Conservation (phyloP, 2,329 filamentous ascomycete species). For the Zelopaecilomyces penicillatus region DNA sequence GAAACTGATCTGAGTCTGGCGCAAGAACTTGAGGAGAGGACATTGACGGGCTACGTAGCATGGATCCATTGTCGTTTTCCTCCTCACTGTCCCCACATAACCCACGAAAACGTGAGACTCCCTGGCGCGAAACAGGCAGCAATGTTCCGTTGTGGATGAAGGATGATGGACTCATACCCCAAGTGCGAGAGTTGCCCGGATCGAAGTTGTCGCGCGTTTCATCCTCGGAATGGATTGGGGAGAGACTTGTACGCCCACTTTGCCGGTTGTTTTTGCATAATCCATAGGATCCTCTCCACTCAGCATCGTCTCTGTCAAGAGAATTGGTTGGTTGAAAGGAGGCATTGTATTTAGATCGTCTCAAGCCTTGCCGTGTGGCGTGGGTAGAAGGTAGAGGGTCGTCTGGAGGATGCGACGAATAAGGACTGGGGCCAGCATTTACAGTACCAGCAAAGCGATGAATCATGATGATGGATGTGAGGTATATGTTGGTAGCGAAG, state of each 20-base stretch:
- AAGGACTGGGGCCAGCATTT: constrained; percentile 10
- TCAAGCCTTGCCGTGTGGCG: not conserved
- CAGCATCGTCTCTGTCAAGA: not conserved
- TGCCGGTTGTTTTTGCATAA: constrained; percentile 4
- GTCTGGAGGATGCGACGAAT: not conserved
- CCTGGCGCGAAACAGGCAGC: not conserved
- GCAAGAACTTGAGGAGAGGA: constrained; percentile 1
- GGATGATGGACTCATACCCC: constrained; percentile 8
- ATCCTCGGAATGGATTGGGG: not conserved
- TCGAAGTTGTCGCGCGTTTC: not conserved
- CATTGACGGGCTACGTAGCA: constrained; percentile 4
- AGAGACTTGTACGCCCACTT: constrained; percentile 1
- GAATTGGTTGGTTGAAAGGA: not conserved
- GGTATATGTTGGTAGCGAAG: not conserved
- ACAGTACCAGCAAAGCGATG: constrained; percentile 7
- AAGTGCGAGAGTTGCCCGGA: constrained; percentile 6
- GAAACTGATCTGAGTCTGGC: constrained; percentile 9
- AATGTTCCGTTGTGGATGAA: constrained; percentile 8
- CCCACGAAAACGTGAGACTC: not conserved
- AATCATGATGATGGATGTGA: constrained; percentile 10
- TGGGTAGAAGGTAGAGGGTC: constrained; percentile 2
- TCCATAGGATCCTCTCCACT: not conserved
- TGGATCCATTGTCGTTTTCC: not conserved
- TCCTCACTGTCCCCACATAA: not conserved
- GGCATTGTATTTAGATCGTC: not conserved